Evolutionary conservation across 2,329 filamentous ascomycete species (phyloP).

Genomic region (Colletotrichum tropicicola): DNA sequence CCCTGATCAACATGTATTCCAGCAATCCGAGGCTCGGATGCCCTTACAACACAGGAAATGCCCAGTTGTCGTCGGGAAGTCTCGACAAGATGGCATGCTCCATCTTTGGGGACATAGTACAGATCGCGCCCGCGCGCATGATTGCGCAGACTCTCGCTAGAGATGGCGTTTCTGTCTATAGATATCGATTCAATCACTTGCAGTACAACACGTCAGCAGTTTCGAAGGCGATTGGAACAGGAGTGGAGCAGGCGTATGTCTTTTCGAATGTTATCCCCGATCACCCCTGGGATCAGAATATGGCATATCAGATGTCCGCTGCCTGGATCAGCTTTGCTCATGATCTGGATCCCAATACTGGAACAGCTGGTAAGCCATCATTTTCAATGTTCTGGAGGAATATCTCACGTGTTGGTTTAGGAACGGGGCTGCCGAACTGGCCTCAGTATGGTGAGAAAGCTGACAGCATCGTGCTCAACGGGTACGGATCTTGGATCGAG

Average conservation of each 20-base stretch:
- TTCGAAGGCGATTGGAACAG: conserved; percentile 58
- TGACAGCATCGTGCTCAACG: conserved; percentile 59
- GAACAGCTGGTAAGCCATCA: not conserved
- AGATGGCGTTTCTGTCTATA: conserved; percentile 60
- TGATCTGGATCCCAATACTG: conserved; percentile 51
- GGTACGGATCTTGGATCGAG: conserved; percentile 54
- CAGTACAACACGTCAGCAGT: conserved; percentile 50
- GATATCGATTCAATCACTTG: conserved; percentile 55
- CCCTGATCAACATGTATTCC: not conserved
- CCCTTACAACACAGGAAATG: not conserved
- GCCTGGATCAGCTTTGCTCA: conserved; percentile 62
- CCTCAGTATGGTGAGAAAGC: conserved; percentile 51
- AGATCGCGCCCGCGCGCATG: conserved; percentile 48
- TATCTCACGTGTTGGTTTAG: not conserved
- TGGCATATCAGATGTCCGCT: conserved; percentile 57
- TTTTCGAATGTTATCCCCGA: conserved; percentile 48
- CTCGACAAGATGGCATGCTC: conserved; percentile 8
- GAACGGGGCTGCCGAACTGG: conserved; percentile 41
- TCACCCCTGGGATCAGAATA: conserved; percentile 40
- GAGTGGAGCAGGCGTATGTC: conserved; percentile 49
- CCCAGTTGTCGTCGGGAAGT: not conserved
- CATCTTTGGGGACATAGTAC: not conserved
- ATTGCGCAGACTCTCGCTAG: conserved; percentile 63
- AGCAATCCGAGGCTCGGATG: not conserved
- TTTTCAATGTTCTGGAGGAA: not conserved